These are phyloP conservation scores for Cutaneotrichosporon curvatum DNA, from an alignment of 1,284 basidiomycete genomes.

Conservation along the genomic window DNA sequence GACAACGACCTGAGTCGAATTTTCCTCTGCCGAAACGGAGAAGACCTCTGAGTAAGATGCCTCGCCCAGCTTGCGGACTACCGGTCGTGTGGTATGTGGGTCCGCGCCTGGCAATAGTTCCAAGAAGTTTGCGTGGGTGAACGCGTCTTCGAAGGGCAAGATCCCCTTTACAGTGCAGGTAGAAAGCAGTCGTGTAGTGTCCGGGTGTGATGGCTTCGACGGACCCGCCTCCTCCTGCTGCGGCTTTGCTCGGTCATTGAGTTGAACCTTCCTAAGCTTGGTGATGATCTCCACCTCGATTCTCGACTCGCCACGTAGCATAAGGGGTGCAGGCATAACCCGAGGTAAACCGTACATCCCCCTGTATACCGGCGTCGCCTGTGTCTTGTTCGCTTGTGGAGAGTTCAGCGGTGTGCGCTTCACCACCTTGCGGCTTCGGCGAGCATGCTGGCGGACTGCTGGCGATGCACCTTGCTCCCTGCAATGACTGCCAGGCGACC, in stretches of 20 bases:
- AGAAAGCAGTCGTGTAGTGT: neutral
- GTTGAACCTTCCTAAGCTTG: neutral
- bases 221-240: neutral
- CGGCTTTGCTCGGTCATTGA: neutral
- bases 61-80: constrained; percentile 79
- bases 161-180: neutral
- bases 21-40: constrained; percentile 55
- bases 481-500: no score
- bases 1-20: constrained; percentile 23
- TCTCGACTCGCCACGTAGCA: no score
- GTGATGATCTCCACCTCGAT: constrained; percentile 2
- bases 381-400: no score
- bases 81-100: neutral
- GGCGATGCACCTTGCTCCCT: no score
- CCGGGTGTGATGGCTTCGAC: neutral
- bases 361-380: no score
- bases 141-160: constrained; percentile 9
- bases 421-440: no score
- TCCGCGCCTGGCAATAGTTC: constrained; percentile 1
- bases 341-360: no score
- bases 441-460: no score
- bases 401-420: no score
- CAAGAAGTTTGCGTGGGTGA: constrained; percentile 6
- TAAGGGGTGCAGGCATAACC: no score
- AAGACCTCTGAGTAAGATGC: constrained; percentile 98